A percentile compares a stretch with the other conserved stretches of the same genome.
These are phyloP conservation scores for Papiliotrema nemorosa DNA, from an alignment of 1,284 basidiomycete genomes.

Conservation along the genomic window DNA sequence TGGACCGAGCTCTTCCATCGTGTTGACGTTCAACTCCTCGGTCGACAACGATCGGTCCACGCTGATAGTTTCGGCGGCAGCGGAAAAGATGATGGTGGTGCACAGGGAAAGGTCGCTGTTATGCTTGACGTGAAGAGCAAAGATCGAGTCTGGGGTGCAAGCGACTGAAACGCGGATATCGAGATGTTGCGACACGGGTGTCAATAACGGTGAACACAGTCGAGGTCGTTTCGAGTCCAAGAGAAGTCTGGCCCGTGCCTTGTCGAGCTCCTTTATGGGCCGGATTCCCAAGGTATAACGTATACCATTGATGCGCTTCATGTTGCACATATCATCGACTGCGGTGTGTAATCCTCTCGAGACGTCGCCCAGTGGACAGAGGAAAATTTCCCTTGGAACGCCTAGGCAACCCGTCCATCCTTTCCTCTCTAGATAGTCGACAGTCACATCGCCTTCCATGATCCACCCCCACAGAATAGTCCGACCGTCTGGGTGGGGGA, in stretches of 20 bases:
- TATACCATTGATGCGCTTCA: background rate
- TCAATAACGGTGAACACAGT: background rate
- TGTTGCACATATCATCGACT: background rate
- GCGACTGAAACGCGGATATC: background rate
- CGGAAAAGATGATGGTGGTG: conserved; percentile 10
- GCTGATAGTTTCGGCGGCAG: background rate
- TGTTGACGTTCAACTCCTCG: background rate
- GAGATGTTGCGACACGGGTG: conserved; percentile 6
- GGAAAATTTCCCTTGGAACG: conserved; percentile 20
- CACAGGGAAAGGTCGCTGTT: background rate
- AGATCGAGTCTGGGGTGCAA: background rate
- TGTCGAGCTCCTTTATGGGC: conserved; percentile 6
- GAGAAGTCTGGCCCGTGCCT: background rate
- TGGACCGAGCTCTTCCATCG: conserved; percentile 5
- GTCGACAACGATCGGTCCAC: background rate
- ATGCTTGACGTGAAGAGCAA: background rate
- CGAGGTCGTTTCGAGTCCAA: no score
- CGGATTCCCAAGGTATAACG: conserved; percentile 13
- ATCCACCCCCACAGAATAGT: conserved; percentile 20
- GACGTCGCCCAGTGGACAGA: conserved; percentile 6
- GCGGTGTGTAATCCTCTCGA: conserved; percentile 2
- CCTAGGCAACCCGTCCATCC: conserved; percentile 21
- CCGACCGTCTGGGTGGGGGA: conserved; percentile 7
- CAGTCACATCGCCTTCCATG: conserved; percentile 17
- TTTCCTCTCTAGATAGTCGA: conserved; percentile 4